Base-by-base conservation (phyloP, 78 protist species). In the slime mould (Dictyostelium discoideum) region DNA sequence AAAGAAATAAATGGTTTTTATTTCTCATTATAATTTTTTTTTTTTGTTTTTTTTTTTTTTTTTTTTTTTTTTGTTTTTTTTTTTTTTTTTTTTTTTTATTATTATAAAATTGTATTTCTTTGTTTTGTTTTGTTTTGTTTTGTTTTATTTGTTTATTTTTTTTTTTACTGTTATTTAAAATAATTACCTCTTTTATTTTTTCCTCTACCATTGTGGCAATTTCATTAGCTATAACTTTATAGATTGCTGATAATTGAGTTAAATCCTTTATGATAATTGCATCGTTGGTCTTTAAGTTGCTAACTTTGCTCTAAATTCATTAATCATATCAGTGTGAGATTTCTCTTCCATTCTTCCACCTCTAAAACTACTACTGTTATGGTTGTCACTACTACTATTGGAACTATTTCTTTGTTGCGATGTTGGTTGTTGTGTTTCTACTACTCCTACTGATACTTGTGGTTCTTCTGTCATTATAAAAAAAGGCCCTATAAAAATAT, bases 171-270 rank as follows among this genome's bases (percentile, higher is more conserved):
- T 32, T 73, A 32, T 73, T 46, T 18, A 57, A 37, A 39, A 60
- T 37, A 54, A 16, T 60, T 84, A 84, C 87, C 46, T 84, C 54
- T 60, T 63, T 24, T 7, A 84, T 84, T 22, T 84, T 84, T 32
- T 84, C 37, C 37, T 84, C 87, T 5, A 54, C 87, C 11, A 84
- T 10, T 8, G 87, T 9, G 22, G 67, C 87, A 8, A 84, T 84
- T 84, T 84, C 78, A 37, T 60, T 63, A 3, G 87, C 87, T 1
- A 39, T 48, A 6, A 13, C 11, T 29, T 42, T 84, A 37, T 29
- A n/a, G 18, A 37, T 22, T 9, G 77, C 54, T 18, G 87, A n/a
- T 9, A 60, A 39, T 60, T 37, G 78, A 32, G 87, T 84, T 22
- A 84, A 39, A 18, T 39, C 67, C 7, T 54, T 26, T 20, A 84